Evolutionary conservation across 225 moss, liverwort and hornwort genomes (phyloP).

Genomic region (Pseudisothecium myosuroides): DNA sequence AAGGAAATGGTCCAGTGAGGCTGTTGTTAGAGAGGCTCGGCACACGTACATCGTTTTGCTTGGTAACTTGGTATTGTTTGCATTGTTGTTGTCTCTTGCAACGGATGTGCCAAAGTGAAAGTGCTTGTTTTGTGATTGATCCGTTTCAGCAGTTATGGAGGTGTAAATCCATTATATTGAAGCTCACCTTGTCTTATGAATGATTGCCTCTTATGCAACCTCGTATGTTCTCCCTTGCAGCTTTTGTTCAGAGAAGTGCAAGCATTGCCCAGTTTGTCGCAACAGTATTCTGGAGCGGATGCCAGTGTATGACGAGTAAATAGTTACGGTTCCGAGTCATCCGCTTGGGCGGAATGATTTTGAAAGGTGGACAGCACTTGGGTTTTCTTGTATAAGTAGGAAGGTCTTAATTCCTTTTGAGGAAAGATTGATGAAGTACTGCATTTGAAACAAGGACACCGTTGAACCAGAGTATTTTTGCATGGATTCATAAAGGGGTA

Average conservation of each 20-base stretch:
- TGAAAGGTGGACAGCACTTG: slow-evolving; percentile 3
- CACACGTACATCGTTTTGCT: background rate
- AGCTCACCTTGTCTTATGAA: background rate
- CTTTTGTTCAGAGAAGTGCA: slow-evolving; percentile 95
- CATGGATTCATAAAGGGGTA: background rate
- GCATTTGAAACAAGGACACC: background rate
- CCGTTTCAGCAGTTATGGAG: background rate
- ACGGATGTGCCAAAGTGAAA: background rate
- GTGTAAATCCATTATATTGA: background rate
- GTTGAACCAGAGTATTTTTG: slow-evolving; percentile 1
- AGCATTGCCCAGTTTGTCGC: slow-evolving; percentile 90
- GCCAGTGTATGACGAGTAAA: slow-evolving; percentile 93
- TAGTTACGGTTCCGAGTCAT: background rate
- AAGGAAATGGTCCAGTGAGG: too few species aligned
- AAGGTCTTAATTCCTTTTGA: background rate
- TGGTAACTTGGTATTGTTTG: background rate
- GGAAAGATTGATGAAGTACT: background rate
- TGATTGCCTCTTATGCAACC: too few species aligned
- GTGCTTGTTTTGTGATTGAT: background rate
- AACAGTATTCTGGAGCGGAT: slow-evolving; percentile 70
- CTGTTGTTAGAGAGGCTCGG: too few species aligned
- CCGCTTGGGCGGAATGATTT: background rate
- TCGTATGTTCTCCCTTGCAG: slow-evolving; percentile 19
- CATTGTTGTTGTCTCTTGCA: background rate
- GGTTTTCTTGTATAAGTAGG: slow-evolving; percentile 4